Base-by-base conservation (phyloP, 148 eudicot species). In the Vaccinium myrtillus region DNA sequence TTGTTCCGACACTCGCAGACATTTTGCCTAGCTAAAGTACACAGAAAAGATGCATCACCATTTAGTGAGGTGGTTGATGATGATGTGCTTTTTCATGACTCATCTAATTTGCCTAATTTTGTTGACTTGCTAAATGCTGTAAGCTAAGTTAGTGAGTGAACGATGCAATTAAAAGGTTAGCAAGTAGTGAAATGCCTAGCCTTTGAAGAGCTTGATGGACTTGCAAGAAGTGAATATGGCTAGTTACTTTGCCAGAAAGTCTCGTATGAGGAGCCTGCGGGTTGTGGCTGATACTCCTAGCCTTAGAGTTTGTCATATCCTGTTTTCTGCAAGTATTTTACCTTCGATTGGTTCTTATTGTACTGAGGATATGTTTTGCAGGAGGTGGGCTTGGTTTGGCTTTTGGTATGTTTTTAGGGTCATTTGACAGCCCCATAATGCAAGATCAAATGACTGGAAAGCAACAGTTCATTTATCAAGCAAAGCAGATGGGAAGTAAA, bases 331-430 rank as follows among this genome's bases (percentile, higher is more conserved):
- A 39, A 5, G 61, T 86, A 19, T 39, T 43, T 14, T 43, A 19
- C 23, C 36, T 53, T 10, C 76, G 19, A 30, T 32, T 9, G 49
- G 11, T 83, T 77, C 27, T 80, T 75, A 16, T 69, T 55, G 18
- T 83, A 19, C 51, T 16, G 39, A 19, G 75, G 49, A 13, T 53
- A 30, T 87, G 10, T 84, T 86, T 48, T 86, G 75, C 84, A 96
- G 99, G 99, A 85, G 99, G 99, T 76, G 99, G 97, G 43, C 91
- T 96, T 78, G 99, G 99, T 51, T 83, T 94, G 88, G 77, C 83
- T 84, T 90, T 96, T 96, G 99, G 99, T 8, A 59, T 96, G 87
- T 95, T 96, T 85, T 88, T 96, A 56, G 99, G 94, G 80, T 92
- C 99, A 85, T 87, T 96, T 81, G 99, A 96, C 48, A 93, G 84